phyloP scores from a whole-genome alignment of 2,329 filamentous ascomycete genomes.

The Aspergillus tubingensis region DNA sequence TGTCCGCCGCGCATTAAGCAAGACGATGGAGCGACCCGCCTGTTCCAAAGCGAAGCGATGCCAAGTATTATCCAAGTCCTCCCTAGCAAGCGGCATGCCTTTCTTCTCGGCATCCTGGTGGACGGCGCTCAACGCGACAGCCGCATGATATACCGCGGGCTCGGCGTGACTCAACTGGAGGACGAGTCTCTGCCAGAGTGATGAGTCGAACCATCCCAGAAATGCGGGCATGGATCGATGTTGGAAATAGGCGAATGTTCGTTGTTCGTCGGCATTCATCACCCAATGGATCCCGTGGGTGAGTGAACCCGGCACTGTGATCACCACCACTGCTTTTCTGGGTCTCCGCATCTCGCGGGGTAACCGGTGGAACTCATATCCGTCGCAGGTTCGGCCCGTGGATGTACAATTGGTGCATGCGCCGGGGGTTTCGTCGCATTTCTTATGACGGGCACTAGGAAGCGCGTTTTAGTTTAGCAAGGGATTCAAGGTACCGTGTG shows the following conservation, averaged over 20 bases:
- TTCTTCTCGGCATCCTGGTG: conserved; percentile 4
- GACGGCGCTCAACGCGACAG: conserved; percentile 8
- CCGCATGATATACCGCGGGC: conserved; percentile 12
- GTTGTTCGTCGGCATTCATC: conserved; percentile 20
- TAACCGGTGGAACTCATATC: conserved; percentile 30
- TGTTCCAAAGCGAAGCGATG: conserved; percentile 16
- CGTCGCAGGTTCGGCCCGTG: conserved; percentile 42
- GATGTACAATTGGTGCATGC: conserved; percentile 38
- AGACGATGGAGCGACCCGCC: background rate
- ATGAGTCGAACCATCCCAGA: conserved; percentile 16
- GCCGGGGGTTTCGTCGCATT: conserved; percentile 36
- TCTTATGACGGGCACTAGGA: conserved; percentile 12
- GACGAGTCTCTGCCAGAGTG: conserved; percentile 11
- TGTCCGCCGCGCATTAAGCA: conserved; percentile 2
- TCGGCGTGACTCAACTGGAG: conserved; percentile 8
- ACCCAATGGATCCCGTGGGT: background rate
- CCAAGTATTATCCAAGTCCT: conserved; percentile 8
- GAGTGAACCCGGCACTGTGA: background rate
- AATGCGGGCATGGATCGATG: conserved; percentile 19
- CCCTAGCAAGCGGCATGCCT: conserved; percentile 1
- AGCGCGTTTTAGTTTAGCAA: background rate
- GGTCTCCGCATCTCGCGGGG: background rate
- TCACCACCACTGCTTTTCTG: background rate
- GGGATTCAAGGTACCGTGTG: too few species aligned
- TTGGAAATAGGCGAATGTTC: conserved; percentile 23